These are phyloP conservation scores for Trifolium pratense DNA, from an alignment of 306 rosid genomes.

Conservation along the genomic window DNA sequence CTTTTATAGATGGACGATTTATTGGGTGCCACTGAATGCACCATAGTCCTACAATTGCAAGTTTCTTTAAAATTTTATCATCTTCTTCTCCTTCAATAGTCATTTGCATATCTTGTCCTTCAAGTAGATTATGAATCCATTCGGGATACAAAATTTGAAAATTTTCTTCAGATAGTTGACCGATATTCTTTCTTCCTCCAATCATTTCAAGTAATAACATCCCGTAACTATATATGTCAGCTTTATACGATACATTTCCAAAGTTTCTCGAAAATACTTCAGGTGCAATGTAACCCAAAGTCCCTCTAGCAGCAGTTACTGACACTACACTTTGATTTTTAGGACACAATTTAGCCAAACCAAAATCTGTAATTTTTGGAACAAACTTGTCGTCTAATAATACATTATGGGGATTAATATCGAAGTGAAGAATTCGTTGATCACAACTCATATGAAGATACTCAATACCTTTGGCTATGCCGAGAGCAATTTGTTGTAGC, in stretches of 20 bases:
- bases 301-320: neutral
- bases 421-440: slow-evolving; percentile 13
- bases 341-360: slow-evolving; percentile 7
- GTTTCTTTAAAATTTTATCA: neutral
- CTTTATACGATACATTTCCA: slow-evolving; percentile 1
- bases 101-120: neutral
- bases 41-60: slow-evolving; percentile 2
- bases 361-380: slow-evolving; percentile 12
- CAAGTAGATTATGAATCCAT: slow-evolving; percentile 19
- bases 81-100: neutral
- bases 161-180: neutral
- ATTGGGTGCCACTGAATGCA: neutral
- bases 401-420: neutral
- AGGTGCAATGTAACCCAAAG: slow-evolving; percentile 16
- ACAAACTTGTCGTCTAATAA: neutral
- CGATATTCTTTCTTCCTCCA: slow-evolving; percentile 17
- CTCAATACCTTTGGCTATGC: slow-evolving; percentile 22
- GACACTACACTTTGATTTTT: neutral
- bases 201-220: neutral
- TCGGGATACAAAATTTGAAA: slow-evolving; percentile 1
- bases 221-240: slow-evolving; percentile 13
- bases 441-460: slow-evolving; percentile 24
- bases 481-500: neutral
- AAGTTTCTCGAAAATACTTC: slow-evolving; percentile 15
- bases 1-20: slow-evolving; percentile 4